These are phyloP conservation scores for Ensete glaucum DNA, from an alignment of 176 grass and related monocot genomes.

Conservation along the genomic window DNA sequence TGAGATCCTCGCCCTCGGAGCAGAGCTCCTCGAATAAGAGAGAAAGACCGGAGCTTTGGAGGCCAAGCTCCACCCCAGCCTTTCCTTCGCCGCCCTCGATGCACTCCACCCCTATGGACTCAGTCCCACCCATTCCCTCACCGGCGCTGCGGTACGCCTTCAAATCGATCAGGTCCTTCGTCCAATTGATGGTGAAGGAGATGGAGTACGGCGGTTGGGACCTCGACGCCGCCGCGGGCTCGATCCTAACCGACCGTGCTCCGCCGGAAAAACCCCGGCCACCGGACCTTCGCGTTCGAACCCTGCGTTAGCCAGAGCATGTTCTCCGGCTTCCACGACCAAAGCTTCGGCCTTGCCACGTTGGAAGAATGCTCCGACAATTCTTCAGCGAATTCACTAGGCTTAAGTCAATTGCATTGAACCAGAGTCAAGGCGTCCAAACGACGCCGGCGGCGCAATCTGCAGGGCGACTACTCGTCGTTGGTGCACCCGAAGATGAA, in stretches of 20 bases:
- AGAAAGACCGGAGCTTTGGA: conserved; percentile 26
- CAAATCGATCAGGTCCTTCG: conserved; percentile 42
- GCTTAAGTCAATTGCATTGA: conserved; percentile 12
- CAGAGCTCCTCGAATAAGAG: conserved; percentile 8
- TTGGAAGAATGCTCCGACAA: conserved; percentile 12
- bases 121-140: conserved; percentile 51
- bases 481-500: conserved; percentile 6
- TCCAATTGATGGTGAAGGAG: conserved; percentile 24
- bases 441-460: not conserved
- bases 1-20: conserved; percentile 21
- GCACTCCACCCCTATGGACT: conserved; percentile 52
- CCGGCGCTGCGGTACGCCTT: conserved; percentile 35
- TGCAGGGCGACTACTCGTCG: not conserved
- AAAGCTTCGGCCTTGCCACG: conserved; percentile 28
- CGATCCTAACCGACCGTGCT: conserved; percentile 33
- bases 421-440: not conserved
- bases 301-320: conserved; percentile 56
- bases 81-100: conserved; percentile 41
- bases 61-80: conserved; percentile 22
- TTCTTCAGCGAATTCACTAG: conserved; percentile 59
- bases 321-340: conserved; percentile 56
- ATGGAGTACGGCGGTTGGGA: conserved; percentile 65
- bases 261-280: conserved; percentile 10
- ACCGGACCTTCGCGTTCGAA: conserved; percentile 43
- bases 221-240: conserved; percentile 20